Base-by-base conservation (phyloP, 345 rosid genomes). In the Citrus mangshanensis region DNA sequence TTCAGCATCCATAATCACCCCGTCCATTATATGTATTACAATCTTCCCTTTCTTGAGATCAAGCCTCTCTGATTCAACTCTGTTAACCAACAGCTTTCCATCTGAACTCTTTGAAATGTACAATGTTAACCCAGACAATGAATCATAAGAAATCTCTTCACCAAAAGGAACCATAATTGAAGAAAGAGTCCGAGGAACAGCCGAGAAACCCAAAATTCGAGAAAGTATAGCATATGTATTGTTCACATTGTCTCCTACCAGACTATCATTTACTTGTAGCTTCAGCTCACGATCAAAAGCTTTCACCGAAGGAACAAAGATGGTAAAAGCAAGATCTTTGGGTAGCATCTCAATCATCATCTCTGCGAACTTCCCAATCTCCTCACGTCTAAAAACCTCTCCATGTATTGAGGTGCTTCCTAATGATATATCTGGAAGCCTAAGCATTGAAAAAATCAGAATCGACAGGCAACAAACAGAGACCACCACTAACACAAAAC, bases 301-400 rank as follows among this genome's bases (percentile, higher is more conserved):
- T 63, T 65, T 78, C 49, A 82, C 87, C 0, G 97, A 91, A 32
- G 98, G 98, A 51, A 95, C 76, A 40, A 91, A 95, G 76, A 93
- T 84, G 0, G 98, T 95, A 82, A 95, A 92, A 56, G 89, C 85
- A 30, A 93, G 97, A 85, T 90, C 96, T 60, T 83, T 83, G 0
- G 98, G 98, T 70, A 95, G 78, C 98, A 93, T 95, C 67, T 75
- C 88, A 22, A 95, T 64, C 98, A 95, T 88, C 95, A 90, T 92
- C 55, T 87, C 90, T 22, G 94, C 98, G 24, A 93, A 88, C 78
- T 67, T 75, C 2, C 94, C 93, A 1, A 95, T n/a, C 46, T 69
- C 84, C 0, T 77, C 68, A 42, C 80, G 42, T 21, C 67, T 54
- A 21, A 55, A 73, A 67, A 73, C 46, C 38, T 76, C 78, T 40